Conservation (phyloP, 1,139 yeast genomes). For the Pichia terricola region DNA sequence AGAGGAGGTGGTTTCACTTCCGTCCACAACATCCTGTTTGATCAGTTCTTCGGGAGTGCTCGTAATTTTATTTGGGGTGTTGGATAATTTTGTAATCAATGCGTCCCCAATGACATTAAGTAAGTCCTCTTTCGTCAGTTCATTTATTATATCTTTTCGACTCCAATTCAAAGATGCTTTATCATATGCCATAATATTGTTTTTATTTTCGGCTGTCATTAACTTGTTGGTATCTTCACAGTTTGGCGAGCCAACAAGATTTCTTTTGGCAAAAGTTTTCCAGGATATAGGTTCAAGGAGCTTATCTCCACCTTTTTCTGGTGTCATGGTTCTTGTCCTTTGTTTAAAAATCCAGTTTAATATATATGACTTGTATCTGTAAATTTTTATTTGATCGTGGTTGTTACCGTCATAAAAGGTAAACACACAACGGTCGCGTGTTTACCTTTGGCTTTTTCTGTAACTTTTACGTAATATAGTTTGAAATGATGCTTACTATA, state of each 20-base stretch:
- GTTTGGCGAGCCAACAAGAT: too few species aligned
- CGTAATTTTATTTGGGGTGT: not conserved
- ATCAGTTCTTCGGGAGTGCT: not conserved
- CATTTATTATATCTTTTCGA: not conserved
- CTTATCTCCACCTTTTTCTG: not conserved
- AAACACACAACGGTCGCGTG: too few species aligned
- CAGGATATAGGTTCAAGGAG: not conserved
- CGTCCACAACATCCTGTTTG: not conserved
- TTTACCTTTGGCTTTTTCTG: too few species aligned
- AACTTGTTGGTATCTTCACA: too few species aligned
- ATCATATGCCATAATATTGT: too few species aligned
- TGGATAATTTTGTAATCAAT: constrained; percentile 1
- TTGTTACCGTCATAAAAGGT: too few species aligned
- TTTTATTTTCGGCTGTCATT: not conserved
- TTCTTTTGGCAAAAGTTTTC: not conserved
- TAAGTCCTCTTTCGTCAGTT: constrained; percentile 6
- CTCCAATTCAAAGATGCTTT: not conserved
- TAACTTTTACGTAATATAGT: too few species aligned
- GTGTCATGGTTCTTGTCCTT: not conserved
- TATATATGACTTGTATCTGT: too few species aligned
- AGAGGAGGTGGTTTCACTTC: not conserved
- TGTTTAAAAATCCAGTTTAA: too few species aligned
- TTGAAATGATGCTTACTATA: too few species aligned
- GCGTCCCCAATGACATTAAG: constrained; percentile 4
- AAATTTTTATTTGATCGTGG: too few species aligned